Percentiles rank a stretch among this genome's conserved stretches.
Conservation (phyloP, 257 asterid genomes). For the Echites panduratus region DNA sequence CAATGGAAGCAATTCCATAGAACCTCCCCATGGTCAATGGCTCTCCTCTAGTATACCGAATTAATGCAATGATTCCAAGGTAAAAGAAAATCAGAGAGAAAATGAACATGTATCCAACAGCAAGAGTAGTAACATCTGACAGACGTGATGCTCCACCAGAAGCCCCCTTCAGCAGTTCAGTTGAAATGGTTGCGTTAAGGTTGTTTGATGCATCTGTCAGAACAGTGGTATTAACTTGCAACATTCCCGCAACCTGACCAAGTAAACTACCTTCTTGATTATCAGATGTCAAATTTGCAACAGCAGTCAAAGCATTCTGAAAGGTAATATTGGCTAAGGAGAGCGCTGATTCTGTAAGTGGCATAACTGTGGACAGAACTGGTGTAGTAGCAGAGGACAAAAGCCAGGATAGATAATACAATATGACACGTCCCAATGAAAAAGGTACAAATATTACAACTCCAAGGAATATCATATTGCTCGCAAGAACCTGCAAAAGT, state of each 20-base stretch:
- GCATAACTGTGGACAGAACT: constrained; percentile 65
- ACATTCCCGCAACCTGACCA: constrained; percentile 59
- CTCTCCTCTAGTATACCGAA: constrained; percentile 90
- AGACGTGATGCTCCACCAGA: constrained; percentile 67
- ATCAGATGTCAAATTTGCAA: constrained; percentile 71
- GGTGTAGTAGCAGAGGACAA: constrained; percentile 79
- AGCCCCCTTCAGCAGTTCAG: constrained; percentile 56
- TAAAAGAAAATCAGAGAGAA: constrained; percentile 72
- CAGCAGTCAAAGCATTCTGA: constrained; percentile 71
- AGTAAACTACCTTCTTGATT: constrained; percentile 44
- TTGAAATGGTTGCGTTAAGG: constrained; percentile 48
- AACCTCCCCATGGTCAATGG: constrained; percentile 92
- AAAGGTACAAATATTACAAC: constrained; percentile 83
- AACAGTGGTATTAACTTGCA: constrained; percentile 61
- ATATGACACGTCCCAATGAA: constrained; percentile 73
- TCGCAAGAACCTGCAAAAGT: constrained; percentile 85
- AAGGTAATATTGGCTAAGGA: constrained; percentile 76
- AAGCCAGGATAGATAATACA: constrained; percentile 64
- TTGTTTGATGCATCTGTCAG: constrained; percentile 46
- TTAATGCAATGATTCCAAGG: constrained; percentile 71
- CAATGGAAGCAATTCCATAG: constrained; percentile 88
- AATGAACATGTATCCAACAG: constrained; percentile 85
- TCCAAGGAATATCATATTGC: constrained; percentile 97
- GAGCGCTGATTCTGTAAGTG: constrained; percentile 84
- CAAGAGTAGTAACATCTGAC: constrained; percentile 95